Evolutionary conservation across 2,329 filamentous ascomycete genomes (phyloP), one percentile per base, ranked within the genome.

Genomic region (Oidium heveae): DNA sequence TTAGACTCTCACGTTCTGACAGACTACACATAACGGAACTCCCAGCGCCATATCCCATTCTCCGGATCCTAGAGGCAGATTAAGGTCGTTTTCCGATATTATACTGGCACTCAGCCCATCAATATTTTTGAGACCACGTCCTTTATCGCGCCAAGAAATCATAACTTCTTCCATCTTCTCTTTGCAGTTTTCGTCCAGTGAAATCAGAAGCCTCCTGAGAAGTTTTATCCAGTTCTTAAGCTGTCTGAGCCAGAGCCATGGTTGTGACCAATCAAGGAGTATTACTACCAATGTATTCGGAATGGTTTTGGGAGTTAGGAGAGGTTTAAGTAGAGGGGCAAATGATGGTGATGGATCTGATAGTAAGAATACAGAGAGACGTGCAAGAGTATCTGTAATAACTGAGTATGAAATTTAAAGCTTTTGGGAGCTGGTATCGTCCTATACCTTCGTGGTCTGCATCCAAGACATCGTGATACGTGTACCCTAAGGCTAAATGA

Each of bases 211-310:
- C n/a, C n/a, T n/a, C n/a, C n/a, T n/a, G n/a, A n/a, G n/a, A n/a
- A n/a, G n/a, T n/a, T n/a, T n/a, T n/a, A n/a, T n/a, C n/a, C n/a
- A n/a, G n/a, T n/a, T n/a, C n/a, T n/a, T n/a, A n/a, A n/a, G n/a
- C n/a, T n/a, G n/a, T n/a, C n/a, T n/a, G n/a, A 95, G 75, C 86
- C 93, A 98, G 58, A 80, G 73, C 80, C 91, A 94, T 15, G 91
- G 91, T 64, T 91, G 80, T 56, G 84, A 82, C 91, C 91, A 98
- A 70, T 95, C 88, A 46, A 98, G 74, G n/a, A 98, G 72, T 62
- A 98, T 80, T 58, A 94, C 84, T 58, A 96, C 76, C 57, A 94
- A 75, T 50, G 85, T 94, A 66, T 94, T 83, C 33, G 85, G 81
- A 64, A 94, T 83, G 7, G 86, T 82, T 67, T 85, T 77, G 46